These are phyloP conservation scores for Cystobasidium ongulense DNA, from an alignment of 768 basidiomycete genomes.

Conservation along the genomic window DNA sequence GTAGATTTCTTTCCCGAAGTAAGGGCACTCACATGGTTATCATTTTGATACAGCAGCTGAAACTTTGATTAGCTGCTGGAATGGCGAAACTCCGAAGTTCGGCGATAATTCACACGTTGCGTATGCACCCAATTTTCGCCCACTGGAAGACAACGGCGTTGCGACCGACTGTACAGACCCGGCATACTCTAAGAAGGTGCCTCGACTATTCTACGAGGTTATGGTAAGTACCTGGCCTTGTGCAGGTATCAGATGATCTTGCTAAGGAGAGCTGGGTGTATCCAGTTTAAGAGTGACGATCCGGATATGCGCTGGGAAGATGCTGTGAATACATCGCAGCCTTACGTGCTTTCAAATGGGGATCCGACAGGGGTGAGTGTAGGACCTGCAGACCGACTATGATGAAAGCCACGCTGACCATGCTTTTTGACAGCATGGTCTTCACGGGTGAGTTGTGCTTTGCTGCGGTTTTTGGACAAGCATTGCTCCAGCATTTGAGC, in stretches of 20 bases:
- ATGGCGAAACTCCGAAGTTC: not conserved
- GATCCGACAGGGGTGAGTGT: slow-evolving; percentile 5
- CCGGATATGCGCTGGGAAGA: not conserved
- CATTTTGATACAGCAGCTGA: not conserved
- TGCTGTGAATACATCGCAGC: not conserved
- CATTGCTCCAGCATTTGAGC: not conserved
- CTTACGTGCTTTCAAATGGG: slow-evolving; percentile 1
- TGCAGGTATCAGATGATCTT: no score
- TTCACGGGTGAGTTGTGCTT: not conserved
- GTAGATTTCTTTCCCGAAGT: not conserved
- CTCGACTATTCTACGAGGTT: not conserved
- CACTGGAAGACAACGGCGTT: not conserved
- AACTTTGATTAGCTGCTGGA: not conserved
- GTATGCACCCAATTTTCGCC: not conserved
- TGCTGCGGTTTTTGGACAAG: not conserved
- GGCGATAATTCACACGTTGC: not conserved
- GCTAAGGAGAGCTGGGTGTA: not conserved
- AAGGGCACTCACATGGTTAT: not conserved
- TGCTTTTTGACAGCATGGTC: not conserved
- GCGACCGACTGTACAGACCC: not conserved
- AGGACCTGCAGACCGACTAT: no score
- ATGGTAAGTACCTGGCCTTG: no score
- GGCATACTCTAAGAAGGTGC: not conserved
- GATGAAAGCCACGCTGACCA: not conserved
- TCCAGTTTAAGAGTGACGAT: not conserved